Conservation (phyloP, 495 filamentous ascomycete species). For the Wilcoxina mikolae region DNA sequence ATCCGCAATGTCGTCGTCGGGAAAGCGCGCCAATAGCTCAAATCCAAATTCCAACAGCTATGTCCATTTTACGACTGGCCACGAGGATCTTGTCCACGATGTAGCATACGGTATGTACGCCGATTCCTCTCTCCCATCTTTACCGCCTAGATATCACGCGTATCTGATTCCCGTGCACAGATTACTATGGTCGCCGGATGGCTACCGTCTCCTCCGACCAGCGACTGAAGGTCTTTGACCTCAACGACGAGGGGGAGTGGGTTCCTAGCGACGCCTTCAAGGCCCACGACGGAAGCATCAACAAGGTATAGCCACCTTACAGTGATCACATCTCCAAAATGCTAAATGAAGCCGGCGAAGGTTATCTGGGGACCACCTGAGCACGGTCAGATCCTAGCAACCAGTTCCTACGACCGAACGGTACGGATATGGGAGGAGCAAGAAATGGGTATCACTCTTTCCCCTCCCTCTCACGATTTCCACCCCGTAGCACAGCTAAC, state of each 20-base stretch:
- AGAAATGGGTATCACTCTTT: conserved; percentile 26
- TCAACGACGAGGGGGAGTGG: conserved; percentile 61
- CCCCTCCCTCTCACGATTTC: not conserved
- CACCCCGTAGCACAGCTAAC: not conserved
- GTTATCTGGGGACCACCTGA: conserved; percentile 29
- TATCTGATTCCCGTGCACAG: conserved; percentile 17
- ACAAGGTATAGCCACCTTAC: conserved; percentile 64
- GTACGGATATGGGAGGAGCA: conserved; percentile 29
- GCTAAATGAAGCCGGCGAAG: too few relatives aligned
- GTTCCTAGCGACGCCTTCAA: conserved; percentile 72
- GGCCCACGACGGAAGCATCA: conserved; percentile 81
- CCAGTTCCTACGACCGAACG: conserved; percentile 25
- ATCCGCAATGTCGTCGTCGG: not conserved
- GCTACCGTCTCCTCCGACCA: conserved; percentile 86
- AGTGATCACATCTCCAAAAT: not conserved
- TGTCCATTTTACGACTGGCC: conserved; percentile 33
- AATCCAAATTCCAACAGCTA: conserved; percentile 3
- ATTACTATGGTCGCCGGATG: conserved; percentile 78
- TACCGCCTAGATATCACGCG: not conserved
- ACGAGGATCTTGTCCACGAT: conserved; percentile 54
- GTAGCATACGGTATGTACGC: conserved; percentile 39
- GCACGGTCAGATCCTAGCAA: conserved; percentile 28
- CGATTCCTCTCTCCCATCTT: not conserved
- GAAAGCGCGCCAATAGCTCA: not conserved
- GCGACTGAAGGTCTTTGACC: conserved; percentile 80